Base-by-base conservation (phyloP, 208 protist genomes). In the Trypanosomatidae sp. region DNA sequence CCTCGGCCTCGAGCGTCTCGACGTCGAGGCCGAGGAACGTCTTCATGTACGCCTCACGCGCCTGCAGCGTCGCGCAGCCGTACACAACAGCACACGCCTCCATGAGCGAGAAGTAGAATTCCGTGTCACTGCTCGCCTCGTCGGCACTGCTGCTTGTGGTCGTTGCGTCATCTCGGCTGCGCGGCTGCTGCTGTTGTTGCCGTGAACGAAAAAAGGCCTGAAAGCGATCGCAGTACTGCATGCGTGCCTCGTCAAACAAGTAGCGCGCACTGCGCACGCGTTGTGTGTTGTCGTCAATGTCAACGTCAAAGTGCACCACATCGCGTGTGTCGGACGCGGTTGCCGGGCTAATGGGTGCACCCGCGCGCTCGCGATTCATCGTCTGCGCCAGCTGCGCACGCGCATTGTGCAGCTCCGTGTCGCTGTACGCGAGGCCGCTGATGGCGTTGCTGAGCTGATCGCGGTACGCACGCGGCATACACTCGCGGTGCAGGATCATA, bases 401-500 rank as follows among this genome's bases (percentile, higher is more conserved):
- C n/a, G 61, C 76, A 26, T 57, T 56, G 7, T 45, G 48, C 43
- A 88, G 56, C 54, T 92, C 77, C 42, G 74, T 41, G 11, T 88
- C 75, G 42, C 75, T 87, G 60, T 87, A 86, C 15, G 75, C 61
- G 15, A 92, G 47, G n/a, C 63, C 37, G 13, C 68, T 51, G 11
- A 88, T 50, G 43, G 77, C 64, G 16, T 71, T 71, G 7, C 52
- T 56, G 68, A 86, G 71, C 18, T 60, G 68, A 24, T 69, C 56
- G 24, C 77, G 71, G 47, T 71, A 48, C 49, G 60, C 61, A 28
- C 70, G 59, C 10, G 83, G 81, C 23, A 92, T 56, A 33, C 76
- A 92, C 66, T 92, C 77, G 32, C 83, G 83, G 45, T 92, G 83
- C 22, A 92, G 77, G 57, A 88, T 83, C 53, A 92, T 59, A 43